Percentiles rank a stretch among this genome's conserved stretches.
Conservation (phyloP, 495 filamentous ascomycete species). For the Trichoderma gamsii region DNA sequence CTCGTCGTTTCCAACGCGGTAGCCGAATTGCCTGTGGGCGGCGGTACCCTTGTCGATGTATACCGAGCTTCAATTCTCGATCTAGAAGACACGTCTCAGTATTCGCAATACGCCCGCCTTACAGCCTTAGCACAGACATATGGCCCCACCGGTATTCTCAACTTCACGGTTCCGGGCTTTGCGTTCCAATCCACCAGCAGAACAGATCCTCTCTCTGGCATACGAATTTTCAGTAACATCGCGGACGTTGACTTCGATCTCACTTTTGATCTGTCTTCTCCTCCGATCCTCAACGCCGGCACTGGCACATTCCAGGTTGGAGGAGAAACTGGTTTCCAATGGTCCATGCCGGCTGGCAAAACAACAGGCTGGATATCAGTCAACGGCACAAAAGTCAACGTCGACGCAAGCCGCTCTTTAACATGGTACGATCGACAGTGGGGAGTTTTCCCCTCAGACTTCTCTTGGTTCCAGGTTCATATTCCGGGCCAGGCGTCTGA, state of each 20-base stretch:
- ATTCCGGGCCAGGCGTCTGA: not conserved
- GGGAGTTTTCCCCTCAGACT: not conserved
- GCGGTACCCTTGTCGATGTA: not conserved
- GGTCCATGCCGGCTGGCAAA: conserved; percentile 11
- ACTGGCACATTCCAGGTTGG: conserved; percentile 2
- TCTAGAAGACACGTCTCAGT: conserved; percentile 6
- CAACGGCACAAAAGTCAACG: not conserved
- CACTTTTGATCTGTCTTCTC: conserved; percentile 3
- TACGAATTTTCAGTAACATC: not conserved
- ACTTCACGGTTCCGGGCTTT: not conserved
- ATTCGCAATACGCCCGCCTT: not conserved
- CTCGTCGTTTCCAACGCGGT: not conserved
- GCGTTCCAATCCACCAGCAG: not conserved
- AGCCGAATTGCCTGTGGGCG: not conserved
- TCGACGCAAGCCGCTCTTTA: conserved; percentile 1
- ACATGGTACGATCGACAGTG: conserved; percentile 16
- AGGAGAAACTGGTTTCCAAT: not conserved
- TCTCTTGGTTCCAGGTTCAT: conserved; percentile 11
- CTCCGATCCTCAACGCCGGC: conserved; percentile 6
- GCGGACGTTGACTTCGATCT: conserved; percentile 1
- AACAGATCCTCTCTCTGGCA: not conserved
- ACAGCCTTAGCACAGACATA: not conserved
- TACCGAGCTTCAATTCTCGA: conserved; percentile 12
- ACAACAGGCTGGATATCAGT: not conserved
- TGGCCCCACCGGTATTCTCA: not conserved